Percentiles rank a stretch among this genome's conserved stretches.
These are phyloP conservation scores for Paraphysoderma sedebokerense DNA, from an alignment of 371 early-diverging fungal species.

Conservation along the genomic window DNA sequence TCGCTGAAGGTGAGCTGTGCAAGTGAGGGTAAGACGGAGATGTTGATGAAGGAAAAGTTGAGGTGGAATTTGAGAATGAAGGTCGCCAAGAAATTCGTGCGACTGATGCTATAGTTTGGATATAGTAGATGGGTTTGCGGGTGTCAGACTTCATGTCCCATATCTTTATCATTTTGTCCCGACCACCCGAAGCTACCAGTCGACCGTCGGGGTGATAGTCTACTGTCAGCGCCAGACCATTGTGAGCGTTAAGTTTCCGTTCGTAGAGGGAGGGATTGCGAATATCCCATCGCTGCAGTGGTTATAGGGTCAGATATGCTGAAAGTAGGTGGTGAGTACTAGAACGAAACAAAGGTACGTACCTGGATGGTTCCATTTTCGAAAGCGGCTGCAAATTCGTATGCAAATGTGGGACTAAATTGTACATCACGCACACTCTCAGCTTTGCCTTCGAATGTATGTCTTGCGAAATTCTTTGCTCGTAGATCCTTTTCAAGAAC, in stretches of 20 bases:
- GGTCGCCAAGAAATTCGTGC: constrained; percentile 69
- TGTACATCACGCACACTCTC: constrained; percentile 74
- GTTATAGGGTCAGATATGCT: background rate
- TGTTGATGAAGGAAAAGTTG: no score
- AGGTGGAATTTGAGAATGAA: constrained; percentile 19
- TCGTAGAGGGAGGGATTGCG: constrained; percentile 43
- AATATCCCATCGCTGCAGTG: constrained; percentile 56
- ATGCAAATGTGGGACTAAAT: constrained; percentile 40
- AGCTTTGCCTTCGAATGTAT: constrained; percentile 54
- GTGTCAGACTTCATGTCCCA: constrained; percentile 64
- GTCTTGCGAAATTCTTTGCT: constrained; percentile 23
- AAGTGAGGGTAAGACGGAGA: no score
- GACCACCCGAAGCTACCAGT: constrained; percentile 59
- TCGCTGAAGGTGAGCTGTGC: no score
- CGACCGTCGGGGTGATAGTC: constrained; percentile 69
- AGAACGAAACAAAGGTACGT: constrained; percentile 1
- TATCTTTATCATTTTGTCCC: constrained; percentile 68
- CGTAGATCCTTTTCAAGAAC: constrained; percentile 43
- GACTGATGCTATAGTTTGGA: constrained; percentile 55
- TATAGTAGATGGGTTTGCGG: constrained; percentile 35
- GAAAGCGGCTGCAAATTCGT: constrained; percentile 67
- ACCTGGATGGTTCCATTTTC: constrained; percentile 75
- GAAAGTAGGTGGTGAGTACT: no score
- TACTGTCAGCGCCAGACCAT: constrained; percentile 53
- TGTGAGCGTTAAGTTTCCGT: constrained; percentile 55